Base-by-base conservation (phyloP, 2,329 filamentous ascomycete genomes). In the Fusarium oxysporum region DNA sequence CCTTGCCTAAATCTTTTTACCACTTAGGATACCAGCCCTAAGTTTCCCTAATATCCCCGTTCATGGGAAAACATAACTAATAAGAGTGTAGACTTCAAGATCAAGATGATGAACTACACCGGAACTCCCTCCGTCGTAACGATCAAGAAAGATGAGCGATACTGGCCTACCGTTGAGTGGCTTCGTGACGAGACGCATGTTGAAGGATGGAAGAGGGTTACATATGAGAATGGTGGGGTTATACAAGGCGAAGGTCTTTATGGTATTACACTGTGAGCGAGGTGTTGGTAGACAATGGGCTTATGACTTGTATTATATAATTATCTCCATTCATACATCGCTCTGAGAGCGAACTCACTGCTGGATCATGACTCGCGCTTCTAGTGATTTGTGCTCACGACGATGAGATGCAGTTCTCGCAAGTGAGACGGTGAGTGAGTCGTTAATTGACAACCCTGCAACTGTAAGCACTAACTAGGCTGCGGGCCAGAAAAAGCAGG, bases 81-180 rank as follows among this genome's bases (percentile, higher is more conserved):
- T 13, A 2, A 3, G 6, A 16, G n/a, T 3, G 0, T 59, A 92
- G 90, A 99, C 83, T 99, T 99, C 90, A 92, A 96, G n/a, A 87
- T 99, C 56, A 95, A 95, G 81, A 94, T 96, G n/a, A 94, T 98
- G 82, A 98, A 96, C 0, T 99, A 98, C 78, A 96, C 99, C 81
- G 97, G 97, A 78, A 95, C 98, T 16, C 96, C 96, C 8, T 99
- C 96, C 93, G 95, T 99, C 14, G 93, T 97, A 32, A 98, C 96
- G 6, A 97, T 99, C 92, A 99, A 99, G 90, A 98, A 98, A 88
- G 98, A 98, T 77, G 95, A 99, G 80, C 96, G 99, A 81, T 99
- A 99, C 81, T 92, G 92, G 82, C 90, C 91, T 0, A 92, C 90
- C 1, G 88, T 90, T 78, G 91, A 92, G 77, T 92, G 90, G 86